Evolutionary conservation across 2,329 filamentous ascomycete species (phyloP).

Genomic region (Neodidymelliopsis sp.): DNA sequence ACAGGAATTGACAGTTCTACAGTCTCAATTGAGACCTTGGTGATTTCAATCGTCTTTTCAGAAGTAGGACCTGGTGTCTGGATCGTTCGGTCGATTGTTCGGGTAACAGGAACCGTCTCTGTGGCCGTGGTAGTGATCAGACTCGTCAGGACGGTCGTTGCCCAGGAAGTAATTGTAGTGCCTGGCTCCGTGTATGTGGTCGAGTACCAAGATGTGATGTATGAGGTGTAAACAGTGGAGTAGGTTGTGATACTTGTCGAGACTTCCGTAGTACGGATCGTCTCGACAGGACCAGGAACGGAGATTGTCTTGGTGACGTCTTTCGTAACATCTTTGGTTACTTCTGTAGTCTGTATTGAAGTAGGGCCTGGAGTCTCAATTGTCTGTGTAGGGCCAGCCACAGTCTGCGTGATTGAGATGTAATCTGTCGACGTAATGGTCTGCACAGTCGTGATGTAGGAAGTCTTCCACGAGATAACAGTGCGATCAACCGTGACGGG

Average conservation of each 20-base stretch:
- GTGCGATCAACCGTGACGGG: slow-evolving; percentile 21
- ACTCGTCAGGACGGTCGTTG: background rate
- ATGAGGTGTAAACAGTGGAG: slow-evolving; percentile 6
- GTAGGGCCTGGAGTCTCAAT: background rate
- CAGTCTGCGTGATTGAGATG: slow-evolving; percentile 17
- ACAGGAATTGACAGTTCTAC: too few relatives aligned
- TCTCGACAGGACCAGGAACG: slow-evolving; percentile 26
- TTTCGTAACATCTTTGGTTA: slow-evolving; percentile 16
- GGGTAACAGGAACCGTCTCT: background rate
- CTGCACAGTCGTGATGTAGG: background rate
- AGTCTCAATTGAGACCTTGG: slow-evolving; percentile 9
- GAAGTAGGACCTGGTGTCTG: slow-evolving; percentile 5
- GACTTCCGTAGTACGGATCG: slow-evolving; percentile 2
- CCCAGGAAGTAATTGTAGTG: background rate
- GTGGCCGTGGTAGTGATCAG: slow-evolving; percentile 4
- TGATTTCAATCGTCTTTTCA: slow-evolving; percentile 6
- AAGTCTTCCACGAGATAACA: slow-evolving; percentile 19
- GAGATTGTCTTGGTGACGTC: slow-evolving; percentile 24
- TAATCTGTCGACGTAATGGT: slow-evolving; percentile 19
- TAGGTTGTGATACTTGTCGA: slow-evolving; percentile 12
- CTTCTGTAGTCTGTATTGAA: background rate
- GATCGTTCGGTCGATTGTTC: slow-evolving; percentile 10
- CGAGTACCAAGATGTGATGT: slow-evolving; percentile 4
- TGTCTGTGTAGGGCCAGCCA: slow-evolving; percentile 16
- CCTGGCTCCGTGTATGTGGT: slow-evolving; percentile 4